These are phyloP conservation scores for Oenanthe javanica DNA, from an alignment of 140 eudicot species.

Conservation along the genomic window DNA sequence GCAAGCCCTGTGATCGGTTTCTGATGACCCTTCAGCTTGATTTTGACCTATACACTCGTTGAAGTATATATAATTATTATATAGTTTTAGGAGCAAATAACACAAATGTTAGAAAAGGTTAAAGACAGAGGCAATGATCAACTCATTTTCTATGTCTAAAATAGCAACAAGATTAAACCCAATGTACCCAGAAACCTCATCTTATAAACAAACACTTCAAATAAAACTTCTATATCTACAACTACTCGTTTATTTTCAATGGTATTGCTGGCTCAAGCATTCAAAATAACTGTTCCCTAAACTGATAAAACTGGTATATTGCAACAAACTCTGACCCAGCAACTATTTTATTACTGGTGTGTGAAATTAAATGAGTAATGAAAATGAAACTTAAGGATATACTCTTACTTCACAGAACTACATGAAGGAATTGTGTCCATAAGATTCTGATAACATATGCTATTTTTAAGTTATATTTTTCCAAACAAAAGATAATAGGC, in stretches of 20 bases:
- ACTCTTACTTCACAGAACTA: background rate
- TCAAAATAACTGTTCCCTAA: background rate
- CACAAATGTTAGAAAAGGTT: background rate
- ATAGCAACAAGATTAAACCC: background rate
- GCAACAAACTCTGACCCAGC: background rate
- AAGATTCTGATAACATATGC: background rate
- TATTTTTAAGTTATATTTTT: background rate
- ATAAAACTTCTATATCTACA: background rate
- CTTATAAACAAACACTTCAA: background rate
- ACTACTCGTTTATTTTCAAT: background rate
- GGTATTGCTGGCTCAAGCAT: background rate
- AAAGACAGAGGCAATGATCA: background rate
- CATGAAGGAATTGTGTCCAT: background rate
- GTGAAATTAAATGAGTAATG: background rate
- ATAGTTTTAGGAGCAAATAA: background rate
- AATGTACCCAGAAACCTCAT: background rate
- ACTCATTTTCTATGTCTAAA: background rate
- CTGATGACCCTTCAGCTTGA: conserved; percentile 86
- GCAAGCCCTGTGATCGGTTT: conserved; percentile 88
- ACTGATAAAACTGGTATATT: background rate
- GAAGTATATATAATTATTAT: background rate
- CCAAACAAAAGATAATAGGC: background rate
- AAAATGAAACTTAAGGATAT: background rate
- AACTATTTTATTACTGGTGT: background rate
- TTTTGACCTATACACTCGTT: conserved; percentile 51